phyloP scores from a whole-genome alignment of 345 rosid species.

The Populus davidiana region DNA sequence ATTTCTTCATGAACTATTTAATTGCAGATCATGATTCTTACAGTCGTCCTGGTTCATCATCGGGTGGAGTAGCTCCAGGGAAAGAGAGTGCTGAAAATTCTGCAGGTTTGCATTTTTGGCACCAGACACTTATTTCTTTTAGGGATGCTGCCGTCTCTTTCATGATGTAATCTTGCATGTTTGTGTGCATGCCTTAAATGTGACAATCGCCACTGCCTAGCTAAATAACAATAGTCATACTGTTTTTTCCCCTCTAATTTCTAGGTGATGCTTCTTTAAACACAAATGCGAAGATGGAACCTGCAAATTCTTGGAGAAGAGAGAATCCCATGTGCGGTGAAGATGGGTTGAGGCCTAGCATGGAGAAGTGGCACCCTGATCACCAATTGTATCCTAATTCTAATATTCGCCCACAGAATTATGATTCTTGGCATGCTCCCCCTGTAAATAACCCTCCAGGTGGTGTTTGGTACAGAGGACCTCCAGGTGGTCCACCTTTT shows the following conservation, averaged over 20 bases:
- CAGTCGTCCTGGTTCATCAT: constrained; percentile 54
- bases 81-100: constrained; percentile 45
- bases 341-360: constrained; percentile 50
- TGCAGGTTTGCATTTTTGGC: constrained; percentile 42
- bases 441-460: constrained; percentile 79
- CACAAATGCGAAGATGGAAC: constrained; percentile 38
- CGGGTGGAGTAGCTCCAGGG: constrained; percentile 35
- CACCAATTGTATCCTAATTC: constrained; percentile 57
- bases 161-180: neutral
- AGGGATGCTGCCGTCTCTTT: neutral
- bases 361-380: constrained; percentile 71
- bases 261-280: constrained; percentile 45
- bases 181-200: neutral
- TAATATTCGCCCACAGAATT: constrained; percentile 57
- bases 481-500: constrained; percentile 72
- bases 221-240: neutral
- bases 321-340: constrained; percentile 52
- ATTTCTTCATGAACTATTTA: constrained; percentile 1
- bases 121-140: neutral
- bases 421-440: constrained; percentile 76
- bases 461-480: constrained; percentile 90
- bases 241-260: neutral
- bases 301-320: constrained; percentile 62
- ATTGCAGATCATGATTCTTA: constrained; percentile 55
- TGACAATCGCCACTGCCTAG: neutral